Base-by-base conservation (phyloP, 2,329 filamentous ascomycete genomes). In the Sarocladium brachiariae region DNA sequence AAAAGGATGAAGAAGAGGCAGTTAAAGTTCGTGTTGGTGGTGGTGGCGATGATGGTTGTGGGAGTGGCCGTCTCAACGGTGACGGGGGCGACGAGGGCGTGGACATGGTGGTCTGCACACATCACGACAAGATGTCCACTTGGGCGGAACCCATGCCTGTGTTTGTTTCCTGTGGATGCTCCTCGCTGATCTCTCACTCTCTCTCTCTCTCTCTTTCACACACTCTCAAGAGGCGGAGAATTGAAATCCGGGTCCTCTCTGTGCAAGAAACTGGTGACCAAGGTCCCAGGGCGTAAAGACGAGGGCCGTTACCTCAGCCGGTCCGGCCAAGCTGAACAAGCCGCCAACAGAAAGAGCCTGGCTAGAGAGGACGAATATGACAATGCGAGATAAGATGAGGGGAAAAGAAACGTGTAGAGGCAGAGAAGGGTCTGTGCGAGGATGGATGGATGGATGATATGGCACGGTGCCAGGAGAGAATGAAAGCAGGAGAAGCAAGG, bases 61-160 rank as follows among this genome's bases (percentile, higher is more conserved):
- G 58, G 30, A 63, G 54, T 50, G 58, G 55, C 58, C 57, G 57
- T 54, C 61, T 56, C 54, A 60, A 56, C 57, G 58, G 56, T 53
- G 59, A 59, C 53, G 58, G 57, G 50, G 60, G 52, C 57, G 60
- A 63, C 56, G 62, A 59, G 46, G 57, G 43, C 43, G 27, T 59
- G 56, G 62, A 58, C 64, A 66, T 66, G 58, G 61, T 65, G 58
- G 61, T 65, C 59, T 59, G 56, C 58, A 59, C 61, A 59, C 58
- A 37, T 48, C 46, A 24, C 33, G 7, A 27, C 18, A 33, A 33
- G 8, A 18, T 23, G 38, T 9, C 23, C 38, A 43, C 18, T 47
- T 24, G 31, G 14, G n/a, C 25, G 46, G 33, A 37, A 18, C 46
- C 46, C 46, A 49, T 49, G 33, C 46, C 46, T 35, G n/a, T n/a